Evolutionary conservation across 2,329 filamentous ascomycete genomes (phyloP).

Genomic region (Stromatinia cepivora): DNA sequence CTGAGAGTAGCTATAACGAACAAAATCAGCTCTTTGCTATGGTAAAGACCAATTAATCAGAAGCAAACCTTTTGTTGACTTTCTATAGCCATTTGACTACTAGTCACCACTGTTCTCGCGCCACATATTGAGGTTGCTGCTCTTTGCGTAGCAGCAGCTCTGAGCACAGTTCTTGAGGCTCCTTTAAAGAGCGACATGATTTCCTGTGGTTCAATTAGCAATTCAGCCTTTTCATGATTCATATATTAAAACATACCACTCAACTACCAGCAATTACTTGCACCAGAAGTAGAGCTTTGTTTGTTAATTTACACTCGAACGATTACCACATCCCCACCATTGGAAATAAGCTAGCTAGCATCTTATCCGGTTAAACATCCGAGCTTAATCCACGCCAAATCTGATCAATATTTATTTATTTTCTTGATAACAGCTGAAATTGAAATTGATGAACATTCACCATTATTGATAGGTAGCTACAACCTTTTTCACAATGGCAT

Average conservation of each 20-base stretch:
- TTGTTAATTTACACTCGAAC: conserved; percentile 14
- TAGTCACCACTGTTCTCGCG: conserved; percentile 36
- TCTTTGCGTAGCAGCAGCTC: conserved; percentile 31
- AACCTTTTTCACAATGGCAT: too few relatives aligned
- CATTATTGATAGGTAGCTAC: too few relatives aligned
- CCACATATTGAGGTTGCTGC: conserved; percentile 32
- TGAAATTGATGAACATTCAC: neutral
- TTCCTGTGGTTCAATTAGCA: conserved; percentile 25
- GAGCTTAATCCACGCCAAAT: neutral
- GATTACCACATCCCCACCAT: conserved; percentile 13
- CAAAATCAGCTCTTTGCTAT: conserved; percentile 25
- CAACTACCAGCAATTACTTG: conserved; percentile 15
- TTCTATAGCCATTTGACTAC: conserved; percentile 44
- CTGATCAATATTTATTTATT: neutral
- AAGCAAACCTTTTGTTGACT: conserved; percentile 58
- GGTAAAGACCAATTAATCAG: neutral
- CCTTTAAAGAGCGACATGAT: conserved; percentile 40
- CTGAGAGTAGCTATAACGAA: conserved; percentile 67
- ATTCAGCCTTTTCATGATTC: neutral
- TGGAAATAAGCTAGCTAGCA: conserved; percentile 14
- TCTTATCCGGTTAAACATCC: conserved; percentile 9
- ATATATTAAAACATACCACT: conserved; percentile 6
- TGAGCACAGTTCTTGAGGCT: conserved; percentile 34
- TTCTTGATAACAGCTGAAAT: neutral
- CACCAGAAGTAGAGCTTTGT: conserved; percentile 11